These are phyloP conservation scores for Yamagishiella unicocca DNA, from an alignment of 139 green algal genomes.

Conservation along the genomic window DNA sequence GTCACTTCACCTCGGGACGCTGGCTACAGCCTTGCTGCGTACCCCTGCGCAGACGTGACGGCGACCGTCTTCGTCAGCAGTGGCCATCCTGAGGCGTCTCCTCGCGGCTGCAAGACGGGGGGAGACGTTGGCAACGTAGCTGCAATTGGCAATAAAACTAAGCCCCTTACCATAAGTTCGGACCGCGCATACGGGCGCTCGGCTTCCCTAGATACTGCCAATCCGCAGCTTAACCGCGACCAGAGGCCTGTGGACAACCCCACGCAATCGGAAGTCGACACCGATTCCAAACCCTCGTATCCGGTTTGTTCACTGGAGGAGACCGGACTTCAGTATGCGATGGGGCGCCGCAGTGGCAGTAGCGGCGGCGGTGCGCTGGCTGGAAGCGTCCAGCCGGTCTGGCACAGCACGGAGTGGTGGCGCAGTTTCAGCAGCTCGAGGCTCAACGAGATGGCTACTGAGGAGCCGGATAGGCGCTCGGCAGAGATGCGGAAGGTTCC, in stretches of 20 bases:
- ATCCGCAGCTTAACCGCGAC: background rate
- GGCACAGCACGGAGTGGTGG: constrained; percentile 36
- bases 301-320: background rate
- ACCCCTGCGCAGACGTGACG: background rate
- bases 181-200: background rate
- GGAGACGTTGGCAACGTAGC: background rate
- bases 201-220: background rate
- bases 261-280: background rate
- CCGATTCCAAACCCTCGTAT: background rate
- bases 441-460: constrained; percentile 31
- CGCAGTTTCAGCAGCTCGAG: constrained; percentile 20
- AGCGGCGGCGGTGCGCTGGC: background rate
- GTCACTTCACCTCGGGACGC: background rate
- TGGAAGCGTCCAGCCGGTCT: background rate
- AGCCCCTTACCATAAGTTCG: too few relatives aligned
- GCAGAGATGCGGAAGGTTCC: constrained; percentile 34
- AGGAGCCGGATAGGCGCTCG: constrained; percentile 35
- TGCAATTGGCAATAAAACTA: too few relatives aligned
- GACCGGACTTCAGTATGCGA: background rate
- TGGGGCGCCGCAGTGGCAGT: background rate
- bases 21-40: background rate
- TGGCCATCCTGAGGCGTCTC: too few relatives aligned
- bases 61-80: background rate
- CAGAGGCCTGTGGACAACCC: background rate
- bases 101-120: background rate